A percentile compares a stretch with the other conserved stretches of the same genome.
Evolutionary conservation across 306 rosid genomes (phyloP).

Genomic region (Prunus campanulata): DNA sequence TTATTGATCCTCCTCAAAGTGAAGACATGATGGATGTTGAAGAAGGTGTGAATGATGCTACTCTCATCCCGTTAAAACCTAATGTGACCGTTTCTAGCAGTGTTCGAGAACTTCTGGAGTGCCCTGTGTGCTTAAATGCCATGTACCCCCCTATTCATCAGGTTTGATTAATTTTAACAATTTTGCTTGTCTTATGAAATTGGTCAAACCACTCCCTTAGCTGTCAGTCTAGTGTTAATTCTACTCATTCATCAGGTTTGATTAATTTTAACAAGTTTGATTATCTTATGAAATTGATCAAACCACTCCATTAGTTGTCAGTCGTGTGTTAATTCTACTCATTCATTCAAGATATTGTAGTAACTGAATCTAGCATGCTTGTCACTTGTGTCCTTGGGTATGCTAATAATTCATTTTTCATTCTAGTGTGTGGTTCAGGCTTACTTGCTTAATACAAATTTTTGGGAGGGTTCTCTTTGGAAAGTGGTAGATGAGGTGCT

Average conservation of each 20-base stretch:
- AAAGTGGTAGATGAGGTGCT: background rate
- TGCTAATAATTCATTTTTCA: background rate
- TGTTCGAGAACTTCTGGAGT: slow-evolving; percentile 90
- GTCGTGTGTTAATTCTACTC: background rate
- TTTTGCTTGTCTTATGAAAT: background rate
- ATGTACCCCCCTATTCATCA: slow-evolving; percentile 98
- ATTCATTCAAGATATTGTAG: background rate
- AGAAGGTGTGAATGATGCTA: slow-evolving; percentile 59
- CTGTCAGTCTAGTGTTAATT: background rate
- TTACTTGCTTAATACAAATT: background rate
- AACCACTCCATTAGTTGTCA: background rate
- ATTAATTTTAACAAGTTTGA: background rate
- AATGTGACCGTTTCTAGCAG: slow-evolving; percentile 67
- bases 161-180: slow-evolving; percentile 36
- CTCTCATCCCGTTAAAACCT: slow-evolving; percentile 49
- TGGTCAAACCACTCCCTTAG: background rate
- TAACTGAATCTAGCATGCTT: background rate
- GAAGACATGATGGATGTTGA: slow-evolving; percentile 59
- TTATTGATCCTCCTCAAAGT: slow-evolving; percentile 71
- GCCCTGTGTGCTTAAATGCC: slow-evolving; percentile 90
- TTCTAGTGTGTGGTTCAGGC: background rate
- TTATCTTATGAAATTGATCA: background rate
- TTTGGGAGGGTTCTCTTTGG: background rate
- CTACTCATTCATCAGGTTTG: slow-evolving; percentile 71
- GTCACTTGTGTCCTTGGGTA: background rate